A percentile compares a stretch with the other conserved stretches of the same genome.
Conservation (phyloP, 305 asterid genomes). For the Fraxinus xanthoxyloides region DNA sequence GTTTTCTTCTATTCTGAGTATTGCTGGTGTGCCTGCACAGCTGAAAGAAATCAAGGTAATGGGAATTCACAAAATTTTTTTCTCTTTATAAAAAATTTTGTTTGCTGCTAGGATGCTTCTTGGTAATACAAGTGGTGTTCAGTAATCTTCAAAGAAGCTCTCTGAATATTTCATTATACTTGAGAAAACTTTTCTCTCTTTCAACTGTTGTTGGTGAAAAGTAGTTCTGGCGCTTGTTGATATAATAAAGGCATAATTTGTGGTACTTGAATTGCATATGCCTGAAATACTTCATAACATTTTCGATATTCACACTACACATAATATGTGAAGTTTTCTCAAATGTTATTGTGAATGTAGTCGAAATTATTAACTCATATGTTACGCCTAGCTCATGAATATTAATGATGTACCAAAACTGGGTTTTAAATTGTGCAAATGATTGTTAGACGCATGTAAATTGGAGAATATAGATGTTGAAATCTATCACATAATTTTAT, state of each 20-base stretch:
- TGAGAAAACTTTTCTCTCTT: not conserved
- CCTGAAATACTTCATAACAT: not conserved
- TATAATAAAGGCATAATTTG: not conserved
- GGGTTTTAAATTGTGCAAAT: not conserved
- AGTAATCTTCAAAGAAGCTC: not conserved
- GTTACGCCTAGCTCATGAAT: not conserved
- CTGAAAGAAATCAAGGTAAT: slow-evolving; percentile 89
- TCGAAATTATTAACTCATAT: not conserved
- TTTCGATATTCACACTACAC: not conserved
- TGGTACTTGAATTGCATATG: not conserved
- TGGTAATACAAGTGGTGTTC: not conserved
- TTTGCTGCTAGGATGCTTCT: slow-evolving; percentile 9
- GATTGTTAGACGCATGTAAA: not conserved
- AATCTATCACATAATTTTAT: not conserved
- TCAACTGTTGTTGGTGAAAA: slow-evolving; percentile 1
- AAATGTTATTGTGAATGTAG: not conserved
- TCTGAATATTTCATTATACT: not conserved
- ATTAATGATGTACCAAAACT: not conserved
- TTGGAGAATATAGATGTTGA: not conserved
- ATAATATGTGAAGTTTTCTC: not conserved
- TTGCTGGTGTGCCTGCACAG: slow-evolving; percentile 88
- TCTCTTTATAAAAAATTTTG: not conserved
- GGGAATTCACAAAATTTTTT: not conserved
- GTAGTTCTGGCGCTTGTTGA: not conserved
- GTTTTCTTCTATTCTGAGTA: slow-evolving; percentile 77